These are phyloP conservation scores for Alternaria sp. DNA, from an alignment of 2,329 filamentous ascomycete species.

Conservation along the genomic window DNA sequence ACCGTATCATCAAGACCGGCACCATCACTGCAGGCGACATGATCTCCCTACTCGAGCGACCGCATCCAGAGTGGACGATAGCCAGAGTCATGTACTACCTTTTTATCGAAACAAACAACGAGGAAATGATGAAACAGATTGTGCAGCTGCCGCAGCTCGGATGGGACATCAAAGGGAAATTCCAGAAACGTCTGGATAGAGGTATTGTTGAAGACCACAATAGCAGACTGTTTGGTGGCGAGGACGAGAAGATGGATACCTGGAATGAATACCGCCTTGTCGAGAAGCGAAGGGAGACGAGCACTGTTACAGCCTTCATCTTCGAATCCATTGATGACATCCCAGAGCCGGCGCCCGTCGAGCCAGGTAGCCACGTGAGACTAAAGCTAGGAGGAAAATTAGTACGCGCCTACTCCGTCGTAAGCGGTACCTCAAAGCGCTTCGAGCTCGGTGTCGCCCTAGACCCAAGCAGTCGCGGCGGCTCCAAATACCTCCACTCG, in stretches of 20 bases:
- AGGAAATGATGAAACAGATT: slow-evolving; percentile 53
- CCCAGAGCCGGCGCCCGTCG: slow-evolving; percentile 38
- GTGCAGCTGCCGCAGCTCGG: slow-evolving; percentile 54
- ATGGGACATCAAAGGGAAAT: slow-evolving; percentile 59
- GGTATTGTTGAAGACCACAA: slow-evolving; percentile 43
- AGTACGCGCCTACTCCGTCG: slow-evolving; percentile 66
- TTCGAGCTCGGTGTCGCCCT: slow-evolving; percentile 67
- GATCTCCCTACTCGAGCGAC: slow-evolving; percentile 62
- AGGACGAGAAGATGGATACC: slow-evolving; percentile 35
- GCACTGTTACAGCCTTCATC: slow-evolving; percentile 58
- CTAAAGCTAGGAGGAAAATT: slow-evolving; percentile 64
- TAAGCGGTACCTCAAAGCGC: slow-evolving; percentile 56
- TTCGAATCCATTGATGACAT: slow-evolving; percentile 55
- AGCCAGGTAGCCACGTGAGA: slow-evolving; percentile 62
- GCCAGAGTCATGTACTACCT: slow-evolving; percentile 68
- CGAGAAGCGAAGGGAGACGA: slow-evolving; percentile 60
- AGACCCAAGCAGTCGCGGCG: slow-evolving; percentile 63
- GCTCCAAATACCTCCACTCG: slow-evolving; percentile 65
- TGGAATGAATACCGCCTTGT: slow-evolving; percentile 53
- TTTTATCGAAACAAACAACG: slow-evolving; percentile 60
- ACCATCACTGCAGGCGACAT: slow-evolving; percentile 62
- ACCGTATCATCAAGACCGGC: slow-evolving; percentile 65
- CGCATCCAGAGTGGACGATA: slow-evolving; percentile 66
- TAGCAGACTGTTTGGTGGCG: slow-evolving; percentile 34
- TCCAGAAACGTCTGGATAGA: slow-evolving; percentile 60